A percentile compares a stretch with the other conserved stretches of the same genome.
phyloP scores from a whole-genome alignment of 192 early-diverging fungal species.

The Coemansia sp. region DNA sequence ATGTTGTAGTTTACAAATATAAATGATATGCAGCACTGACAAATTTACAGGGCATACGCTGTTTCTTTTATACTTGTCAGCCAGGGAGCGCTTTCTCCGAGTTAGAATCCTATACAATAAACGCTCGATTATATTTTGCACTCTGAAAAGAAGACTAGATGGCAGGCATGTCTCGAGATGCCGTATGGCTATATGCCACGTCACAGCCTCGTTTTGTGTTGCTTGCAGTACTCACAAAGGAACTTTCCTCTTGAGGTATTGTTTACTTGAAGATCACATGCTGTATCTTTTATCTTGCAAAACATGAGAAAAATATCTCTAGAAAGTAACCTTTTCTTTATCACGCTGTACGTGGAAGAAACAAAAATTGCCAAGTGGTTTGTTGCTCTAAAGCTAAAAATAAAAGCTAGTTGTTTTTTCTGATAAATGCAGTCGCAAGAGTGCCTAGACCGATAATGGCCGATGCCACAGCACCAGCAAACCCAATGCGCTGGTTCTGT shows the following conservation, averaged over 20 bases:
- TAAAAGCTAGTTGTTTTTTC: conserved; percentile 16
- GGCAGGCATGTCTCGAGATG: too few relatives aligned
- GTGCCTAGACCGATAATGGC: conserved; percentile 47
- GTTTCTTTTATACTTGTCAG: neutral
- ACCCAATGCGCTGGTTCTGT: conserved; percentile 47
- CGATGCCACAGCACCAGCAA: conserved; percentile 48
- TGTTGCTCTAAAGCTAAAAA: neutral
- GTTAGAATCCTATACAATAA: too few relatives aligned
- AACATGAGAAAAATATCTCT: too few relatives aligned
- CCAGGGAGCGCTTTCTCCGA: neutral
- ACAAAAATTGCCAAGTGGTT: neutral
- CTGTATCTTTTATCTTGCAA: neutral
- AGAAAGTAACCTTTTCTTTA: too few relatives aligned
- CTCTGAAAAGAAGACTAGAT: too few relatives aligned
- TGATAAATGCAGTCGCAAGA: conserved; percentile 42
- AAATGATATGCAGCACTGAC: too few relatives aligned
- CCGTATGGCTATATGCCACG: neutral
- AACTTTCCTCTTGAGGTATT: too few relatives aligned
- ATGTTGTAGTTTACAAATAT: neutral
- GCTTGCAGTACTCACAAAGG: neutral
- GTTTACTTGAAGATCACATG: too few relatives aligned
- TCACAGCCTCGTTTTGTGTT: neutral
- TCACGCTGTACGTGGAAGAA: neutral
- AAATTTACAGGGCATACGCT: too few relatives aligned
- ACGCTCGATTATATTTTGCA: too few relatives aligned